Evolutionary conservation across 345 rosid genomes (phyloP).

Genomic region (Gossypium sturtianum): DNA sequence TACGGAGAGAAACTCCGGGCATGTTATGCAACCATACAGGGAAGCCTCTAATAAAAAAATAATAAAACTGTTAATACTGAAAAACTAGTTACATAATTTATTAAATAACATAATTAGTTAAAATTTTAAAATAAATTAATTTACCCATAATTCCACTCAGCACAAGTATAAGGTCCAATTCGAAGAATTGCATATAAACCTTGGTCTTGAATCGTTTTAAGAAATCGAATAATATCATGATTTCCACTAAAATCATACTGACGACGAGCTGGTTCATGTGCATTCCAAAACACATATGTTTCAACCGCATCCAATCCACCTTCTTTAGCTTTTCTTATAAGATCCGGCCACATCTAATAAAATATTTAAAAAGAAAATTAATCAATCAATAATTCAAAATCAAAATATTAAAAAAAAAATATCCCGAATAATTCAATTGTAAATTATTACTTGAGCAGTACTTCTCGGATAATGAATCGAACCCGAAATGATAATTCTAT

Average conservation of each 20-base stretch:
- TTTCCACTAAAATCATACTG: conserved; percentile 29
- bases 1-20: conserved; percentile 42
- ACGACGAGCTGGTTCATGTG: conserved; percentile 40
- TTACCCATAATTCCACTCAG: no score
- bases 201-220: conserved; percentile 21
- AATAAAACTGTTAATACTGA: neutral
- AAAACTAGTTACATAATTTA: no score
- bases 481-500: neutral
- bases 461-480: neutral
- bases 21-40: conserved; percentile 64
- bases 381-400: neutral
- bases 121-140: no score
- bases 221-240: no score
- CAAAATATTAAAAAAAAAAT: neutral
- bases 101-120: neutral
- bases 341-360: conserved; percentile 37
- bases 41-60: conserved; percentile 31
- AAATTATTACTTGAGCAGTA: conserved; percentile 19
- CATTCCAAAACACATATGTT: conserved; percentile 70
- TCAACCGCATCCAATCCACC: conserved; percentile 64
- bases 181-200: conserved; percentile 42
- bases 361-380: neutral
- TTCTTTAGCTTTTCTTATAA: conserved; percentile 33
- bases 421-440: neutral
- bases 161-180: conserved; percentile 34